These are phyloP conservation scores for Trichosporon sp. DNA, from an alignment of 1,284 basidiomycete species.

Conservation along the genomic window DNA sequence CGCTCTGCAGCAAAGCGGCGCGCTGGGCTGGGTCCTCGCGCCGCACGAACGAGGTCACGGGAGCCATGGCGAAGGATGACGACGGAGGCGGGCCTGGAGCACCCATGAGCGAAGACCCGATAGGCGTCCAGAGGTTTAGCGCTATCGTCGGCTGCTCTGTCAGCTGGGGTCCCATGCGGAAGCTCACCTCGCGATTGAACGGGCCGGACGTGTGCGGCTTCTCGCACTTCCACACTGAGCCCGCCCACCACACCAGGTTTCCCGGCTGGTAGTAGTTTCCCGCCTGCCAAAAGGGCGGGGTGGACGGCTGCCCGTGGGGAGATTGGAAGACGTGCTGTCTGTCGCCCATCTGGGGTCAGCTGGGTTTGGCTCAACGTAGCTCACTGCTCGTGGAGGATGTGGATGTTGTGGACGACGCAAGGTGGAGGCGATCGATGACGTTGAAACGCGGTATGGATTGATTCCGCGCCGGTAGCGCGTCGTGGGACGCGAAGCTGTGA, in stretches of 20 bases:
- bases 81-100: constrained; percentile 17
- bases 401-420: not conserved
- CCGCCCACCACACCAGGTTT: constrained; percentile 43
- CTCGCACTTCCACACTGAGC: constrained; percentile 49
- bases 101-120: constrained; percentile 27
- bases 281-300: constrained; percentile 1
- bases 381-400: not conserved
- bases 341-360: constrained; percentile 4
- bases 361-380: not conserved
- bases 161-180: not conserved
- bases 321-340: not conserved
- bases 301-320: not conserved
- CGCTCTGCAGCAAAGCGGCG: not conserved
- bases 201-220: constrained; percentile 39
- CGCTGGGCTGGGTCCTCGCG: constrained; percentile 15
- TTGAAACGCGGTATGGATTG: not conserved
- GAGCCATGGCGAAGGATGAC: constrained; percentile 3
- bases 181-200: constrained; percentile 25
- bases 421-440: not conserved
- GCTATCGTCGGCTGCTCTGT: constrained; percentile 40
- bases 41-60: not conserved
- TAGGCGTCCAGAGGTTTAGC: constrained; percentile 47
- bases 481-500: too few relatives aligned
- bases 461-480: not conserved
- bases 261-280: constrained; percentile 37